phyloP scores from a whole-genome alignment of 352 stramenopile genomes.

The Pythium dissotocum region DNA sequence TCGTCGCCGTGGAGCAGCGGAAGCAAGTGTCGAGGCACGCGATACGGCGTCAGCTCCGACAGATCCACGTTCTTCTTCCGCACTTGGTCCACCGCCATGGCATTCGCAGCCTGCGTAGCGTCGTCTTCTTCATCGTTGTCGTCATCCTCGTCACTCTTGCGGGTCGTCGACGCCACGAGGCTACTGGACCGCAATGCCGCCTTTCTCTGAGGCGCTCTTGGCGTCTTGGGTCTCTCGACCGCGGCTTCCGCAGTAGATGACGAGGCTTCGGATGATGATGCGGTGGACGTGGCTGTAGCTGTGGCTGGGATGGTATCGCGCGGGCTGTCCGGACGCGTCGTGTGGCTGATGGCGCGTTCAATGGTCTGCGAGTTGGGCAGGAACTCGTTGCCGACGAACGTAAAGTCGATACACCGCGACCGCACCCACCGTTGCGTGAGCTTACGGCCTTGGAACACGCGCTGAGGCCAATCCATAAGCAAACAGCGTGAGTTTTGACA shows the following conservation, averaged over 20 bases:
- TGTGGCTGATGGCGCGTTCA: constrained; percentile 56
- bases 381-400: constrained; percentile 89
- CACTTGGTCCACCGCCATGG: constrained; percentile 55
- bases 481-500: too few relatives aligned
- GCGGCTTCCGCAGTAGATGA: not conserved
- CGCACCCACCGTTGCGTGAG: constrained; percentile 67
- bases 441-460: constrained; percentile 60
- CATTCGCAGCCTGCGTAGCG: constrained; percentile 13
- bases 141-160: constrained; percentile 3
- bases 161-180: not conserved
- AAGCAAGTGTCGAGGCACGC: constrained; percentile 63
- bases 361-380: constrained; percentile 87
- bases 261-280: not conserved
- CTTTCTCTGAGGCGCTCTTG: not conserved
- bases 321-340: constrained; percentile 11
- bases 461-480: constrained; percentile 29
- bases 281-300: not conserved
- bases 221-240: not conserved
- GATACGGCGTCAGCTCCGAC: constrained; percentile 79
- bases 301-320: constrained; percentile 13
- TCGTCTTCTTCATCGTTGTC: constrained; percentile 27
- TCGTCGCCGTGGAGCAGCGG: constrained; percentile 66
- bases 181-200: constrained; percentile 11
- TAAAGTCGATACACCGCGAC: constrained; percentile 83
- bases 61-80: constrained; percentile 72